Base-by-base conservation (phyloP, 345 rosid genomes). In the Hypericum perforatum region DNA sequence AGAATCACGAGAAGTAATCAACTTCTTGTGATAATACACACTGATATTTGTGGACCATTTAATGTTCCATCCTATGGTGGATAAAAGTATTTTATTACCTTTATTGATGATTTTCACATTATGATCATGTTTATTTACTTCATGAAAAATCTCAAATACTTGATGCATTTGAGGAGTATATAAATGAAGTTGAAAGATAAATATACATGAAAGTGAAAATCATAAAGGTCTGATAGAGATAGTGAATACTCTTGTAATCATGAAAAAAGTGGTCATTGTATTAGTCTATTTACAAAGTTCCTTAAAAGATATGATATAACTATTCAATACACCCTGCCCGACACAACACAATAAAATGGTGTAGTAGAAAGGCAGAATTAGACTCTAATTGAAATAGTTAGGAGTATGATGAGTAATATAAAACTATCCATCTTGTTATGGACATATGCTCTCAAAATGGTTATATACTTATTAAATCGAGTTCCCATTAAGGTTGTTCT, bases 1-100 rank as follows among this genome's bases (percentile, higher is more conserved):
- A 37, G 11, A 14, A 37, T 37, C 53, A 49, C 53, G 29, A 49
- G 53, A 11, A 49, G 53, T 12, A 15, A 5, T 12, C 8, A 11
- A 13, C 12, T 49, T 6, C 32, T 49, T 7, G 53, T 6, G 8
- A 6, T 49, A 12, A 15, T 49, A 12, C 53, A 49, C 29, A 49
- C 53, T 0, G 53, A 49, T 49, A 49, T 49, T 49, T 49, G 53
- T 49, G 53, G 53, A 6, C 53, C 53, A 14, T 49, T 49, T 37
- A 37, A 49, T 15, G 22, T 15, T 14, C 53, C 53, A 13, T 49
- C 53, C 29, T 49, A 0, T 7, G 29, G 53, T 7, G 53, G 53
- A 6, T 2, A 49, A 8, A 49, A 11, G 29, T 49, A 49, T 15
- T 49, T 49, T 11, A 49, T 49, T 37, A 49, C 53, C 32, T 49